These are phyloP conservation scores for Yarrowia sp. DNA, from an alignment of 805 yeast genomes.

Conservation along the genomic window DNA sequence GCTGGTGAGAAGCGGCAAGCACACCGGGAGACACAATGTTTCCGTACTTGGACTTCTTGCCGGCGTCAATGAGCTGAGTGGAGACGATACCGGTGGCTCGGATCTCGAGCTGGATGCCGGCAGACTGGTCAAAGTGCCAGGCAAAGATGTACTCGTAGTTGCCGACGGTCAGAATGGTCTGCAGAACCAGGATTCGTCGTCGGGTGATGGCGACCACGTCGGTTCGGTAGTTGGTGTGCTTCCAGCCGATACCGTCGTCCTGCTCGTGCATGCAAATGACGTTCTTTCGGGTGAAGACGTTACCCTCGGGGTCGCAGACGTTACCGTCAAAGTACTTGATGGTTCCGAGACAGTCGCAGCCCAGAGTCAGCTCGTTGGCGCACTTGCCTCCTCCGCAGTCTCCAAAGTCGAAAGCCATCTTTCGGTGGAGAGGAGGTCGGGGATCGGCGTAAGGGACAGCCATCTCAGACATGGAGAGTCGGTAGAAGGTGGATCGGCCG, in stretches of 20 bases:
- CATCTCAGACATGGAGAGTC: conserved; percentile 80
- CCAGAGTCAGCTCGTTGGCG: conserved; percentile 72
- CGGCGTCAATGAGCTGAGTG: conserved; percentile 80
- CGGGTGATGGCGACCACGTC: conserved; percentile 68
- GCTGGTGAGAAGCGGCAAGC: conserved; percentile 86
- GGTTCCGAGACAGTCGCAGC: conserved; percentile 86
- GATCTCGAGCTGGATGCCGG: conserved; percentile 76
- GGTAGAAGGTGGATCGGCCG: conserved; percentile 77
- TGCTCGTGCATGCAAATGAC: conserved; percentile 86
- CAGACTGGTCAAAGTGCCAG: conserved; percentile 76
- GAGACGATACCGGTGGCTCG: conserved; percentile 88
- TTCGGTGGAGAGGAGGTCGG: conserved; percentile 81
- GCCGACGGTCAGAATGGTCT: conserved; percentile 84
- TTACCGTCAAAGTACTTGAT: conserved; percentile 75
- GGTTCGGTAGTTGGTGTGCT: conserved; percentile 82
- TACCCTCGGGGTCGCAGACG: conserved; percentile 65
- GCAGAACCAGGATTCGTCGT: conserved; percentile 80
- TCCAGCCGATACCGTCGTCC: conserved; percentile 78
- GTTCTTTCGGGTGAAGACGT: conserved; percentile 66
- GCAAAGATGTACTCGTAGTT: conserved; percentile 82
- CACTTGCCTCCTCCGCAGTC: conserved; percentile 83
- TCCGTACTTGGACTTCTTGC: conserved; percentile 68
- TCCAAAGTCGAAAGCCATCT: conserved; percentile 86
- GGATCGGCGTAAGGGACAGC: conserved; percentile 90
- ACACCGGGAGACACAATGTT: conserved; percentile 80